phyloP scores from a whole-genome alignment of 805 yeast genomes.

The Isabelozyma rhagii region DNA sequence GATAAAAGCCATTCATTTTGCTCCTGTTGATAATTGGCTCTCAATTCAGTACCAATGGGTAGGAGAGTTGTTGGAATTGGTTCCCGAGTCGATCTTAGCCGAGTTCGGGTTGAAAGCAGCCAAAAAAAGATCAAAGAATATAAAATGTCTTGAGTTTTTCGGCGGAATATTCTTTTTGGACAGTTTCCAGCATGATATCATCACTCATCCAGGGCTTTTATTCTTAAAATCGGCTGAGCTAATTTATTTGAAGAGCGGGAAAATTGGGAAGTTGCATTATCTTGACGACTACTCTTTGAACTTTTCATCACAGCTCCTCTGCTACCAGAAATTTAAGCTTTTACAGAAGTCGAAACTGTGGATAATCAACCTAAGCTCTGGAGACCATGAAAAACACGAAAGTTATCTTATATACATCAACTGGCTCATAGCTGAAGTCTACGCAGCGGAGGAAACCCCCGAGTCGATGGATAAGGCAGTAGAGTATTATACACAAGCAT shows the following conservation, averaged over 20 bases:
- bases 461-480: slow-evolving; percentile 12
- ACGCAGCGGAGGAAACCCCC: slow-evolving; percentile 14
- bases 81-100: slow-evolving; percentile 40
- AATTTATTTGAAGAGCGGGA: background rate
- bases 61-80: slow-evolving; percentile 51
- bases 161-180: slow-evolving; percentile 35
- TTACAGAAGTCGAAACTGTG: slow-evolving; percentile 27
- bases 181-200: slow-evolving; percentile 16
- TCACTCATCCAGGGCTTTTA: slow-evolving; percentile 27
- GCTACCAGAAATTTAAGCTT: slow-evolving; percentile 24
- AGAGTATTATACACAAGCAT: slow-evolving; percentile 9
- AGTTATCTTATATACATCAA: slow-evolving; percentile 29
- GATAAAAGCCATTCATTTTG: slow-evolving; percentile 18
- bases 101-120: slow-evolving; percentile 8
- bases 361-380: background rate
- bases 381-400: background rate
- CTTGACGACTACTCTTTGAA: slow-evolving; percentile 17
- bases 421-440: slow-evolving; percentile 52
- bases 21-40: slow-evolving; percentile 44
- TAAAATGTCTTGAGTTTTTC: slow-evolving; percentile 12
- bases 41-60: slow-evolving; percentile 64
- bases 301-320: slow-evolving; percentile 8
- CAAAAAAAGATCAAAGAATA: slow-evolving; percentile 10
- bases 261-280: background rate
- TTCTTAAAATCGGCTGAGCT: slow-evolving; percentile 19